A percentile compares a stretch with the other conserved stretches of the same genome.
Evolutionary conservation across 176 grass and related monocot species (phyloP).

Genomic region (Alloteropsis semialata): DNA sequence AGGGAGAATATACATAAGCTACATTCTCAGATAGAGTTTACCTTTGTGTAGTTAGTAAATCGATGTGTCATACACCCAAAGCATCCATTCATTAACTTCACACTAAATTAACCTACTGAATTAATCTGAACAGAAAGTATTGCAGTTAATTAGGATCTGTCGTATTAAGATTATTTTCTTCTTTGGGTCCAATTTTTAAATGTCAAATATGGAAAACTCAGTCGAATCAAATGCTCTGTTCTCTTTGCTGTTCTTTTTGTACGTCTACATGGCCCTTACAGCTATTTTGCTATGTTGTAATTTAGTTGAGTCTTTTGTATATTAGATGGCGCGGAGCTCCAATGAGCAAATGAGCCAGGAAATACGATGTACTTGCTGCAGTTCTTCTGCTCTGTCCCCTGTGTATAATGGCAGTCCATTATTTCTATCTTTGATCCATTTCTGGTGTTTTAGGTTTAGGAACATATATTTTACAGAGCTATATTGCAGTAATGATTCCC

Average conservation of each 20-base stretch:
- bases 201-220: slow-evolving; percentile 50
- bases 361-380: background rate
- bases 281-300: background rate
- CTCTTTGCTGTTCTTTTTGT: background rate
- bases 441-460: background rate
- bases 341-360: background rate
- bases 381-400: background rate
- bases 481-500: background rate
- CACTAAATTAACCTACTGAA: background rate
- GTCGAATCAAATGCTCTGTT: background rate
- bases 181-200: slow-evolving; percentile 14
- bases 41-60: background rate
- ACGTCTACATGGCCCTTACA: background rate
- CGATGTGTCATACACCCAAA: background rate
- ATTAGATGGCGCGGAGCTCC: background rate
- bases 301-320: background rate
- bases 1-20: background rate
- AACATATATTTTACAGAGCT: background rate
- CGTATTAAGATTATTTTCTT: background rate
- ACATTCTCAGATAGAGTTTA: background rate
- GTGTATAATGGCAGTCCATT: background rate
- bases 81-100: background rate
- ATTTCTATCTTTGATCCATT: slow-evolving; percentile 15
- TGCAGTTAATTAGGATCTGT: slow-evolving; percentile 10
- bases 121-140: background rate